Percentiles rank a stretch among this genome's conserved stretches.
Conservation (phyloP, 768 basidiomycete species). For the Hygrophoropsis aurantiaca region DNA sequence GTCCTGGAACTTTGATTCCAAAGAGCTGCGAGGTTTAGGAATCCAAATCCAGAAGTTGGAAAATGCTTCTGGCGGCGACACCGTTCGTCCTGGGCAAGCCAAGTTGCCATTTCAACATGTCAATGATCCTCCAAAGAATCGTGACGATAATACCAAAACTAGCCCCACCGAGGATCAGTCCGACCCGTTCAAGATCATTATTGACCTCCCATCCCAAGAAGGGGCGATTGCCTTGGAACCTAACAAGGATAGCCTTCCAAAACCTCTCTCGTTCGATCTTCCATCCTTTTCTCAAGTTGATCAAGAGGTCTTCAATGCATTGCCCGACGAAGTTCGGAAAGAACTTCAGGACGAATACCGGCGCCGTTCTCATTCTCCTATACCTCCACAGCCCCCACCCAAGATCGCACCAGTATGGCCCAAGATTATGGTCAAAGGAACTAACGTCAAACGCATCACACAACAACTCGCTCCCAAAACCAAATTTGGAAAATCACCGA, state of each 20-base stretch:
- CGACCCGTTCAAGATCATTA: conserved; percentile 18
- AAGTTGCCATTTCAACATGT: conserved; percentile 55
- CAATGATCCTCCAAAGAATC: not conserved
- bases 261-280: conserved; percentile 35
- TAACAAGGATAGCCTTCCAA: conserved; percentile 16
- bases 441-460: conserved; percentile 57
- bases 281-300: conserved; percentile 81
- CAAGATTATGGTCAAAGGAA: conserved; percentile 29
- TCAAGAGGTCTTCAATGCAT: conserved; percentile 62
- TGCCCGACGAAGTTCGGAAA: conserved; percentile 66
- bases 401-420: conserved; percentile 17
- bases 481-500: conserved; percentile 38
- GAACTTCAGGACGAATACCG: conserved; percentile 70
- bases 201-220: conserved; percentile 36
- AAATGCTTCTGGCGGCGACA: conserved; percentile 33
- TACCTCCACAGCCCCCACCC: conserved; percentile 17
- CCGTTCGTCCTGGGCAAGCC: conserved; percentile 52
- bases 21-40: conserved; percentile 88
- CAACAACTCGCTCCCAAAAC: conserved; percentile 61
- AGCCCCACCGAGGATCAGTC: not conserved
- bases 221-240: conserved; percentile 10
- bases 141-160: conserved; percentile 2
- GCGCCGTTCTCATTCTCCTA: conserved; percentile 56
- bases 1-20: conserved; percentile 75
- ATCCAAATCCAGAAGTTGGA: conserved; percentile 92